A percentile compares a stretch with the other conserved stretches of the same genome.
phyloP scores from a whole-genome alignment of 2,329 filamentous ascomycete genomes.

The Penicillium sp. region DNA sequence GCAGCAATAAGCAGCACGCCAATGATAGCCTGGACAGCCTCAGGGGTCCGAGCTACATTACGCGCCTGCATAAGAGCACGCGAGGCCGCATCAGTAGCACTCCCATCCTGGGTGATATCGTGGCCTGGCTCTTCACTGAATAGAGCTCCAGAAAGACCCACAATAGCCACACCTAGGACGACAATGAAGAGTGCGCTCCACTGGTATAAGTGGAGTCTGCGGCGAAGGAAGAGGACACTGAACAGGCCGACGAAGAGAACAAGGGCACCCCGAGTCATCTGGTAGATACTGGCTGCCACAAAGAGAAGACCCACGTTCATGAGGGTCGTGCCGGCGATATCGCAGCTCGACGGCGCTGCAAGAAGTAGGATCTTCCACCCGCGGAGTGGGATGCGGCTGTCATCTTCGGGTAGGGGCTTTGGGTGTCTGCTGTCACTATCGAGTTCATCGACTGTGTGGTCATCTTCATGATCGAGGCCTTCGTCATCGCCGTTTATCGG shows the following conservation, averaged over 20 bases:
- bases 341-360: slow-evolving; percentile 83
- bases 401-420: slow-evolving; percentile 56
- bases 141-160: slow-evolving; percentile 84
- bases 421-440: slow-evolving; percentile 45
- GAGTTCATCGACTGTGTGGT: slow-evolving; percentile 45
- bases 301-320: slow-evolving; percentile 97
- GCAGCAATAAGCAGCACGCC: slow-evolving; percentile 89
- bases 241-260: slow-evolving; percentile 96
- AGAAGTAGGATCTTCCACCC: slow-evolving; percentile 74
- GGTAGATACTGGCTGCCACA: slow-evolving; percentile 93
- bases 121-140: slow-evolving; percentile 59
- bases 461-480: slow-evolving; percentile 48
- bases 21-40: slow-evolving; percentile 68
- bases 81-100: slow-evolving; percentile 29
- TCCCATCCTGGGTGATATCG: slow-evolving; percentile 33
- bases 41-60: slow-evolving; percentile 49
- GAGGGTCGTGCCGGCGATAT: slow-evolving; percentile 90
- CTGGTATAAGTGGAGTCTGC: slow-evolving; percentile 80
- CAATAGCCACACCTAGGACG: slow-evolving; percentile 81
- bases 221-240: slow-evolving; percentile 83
- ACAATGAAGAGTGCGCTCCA: slow-evolving; percentile 88
- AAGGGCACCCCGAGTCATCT: slow-evolving; percentile 94
- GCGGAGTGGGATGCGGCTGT: slow-evolving; percentile 60
- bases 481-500: slow-evolving; percentile 57
- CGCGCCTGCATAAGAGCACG: slow-evolving; percentile 46